phyloP scores from a whole-genome alignment of 495 filamentous ascomycete species.

The Penicillium longicatenatum region DNA sequence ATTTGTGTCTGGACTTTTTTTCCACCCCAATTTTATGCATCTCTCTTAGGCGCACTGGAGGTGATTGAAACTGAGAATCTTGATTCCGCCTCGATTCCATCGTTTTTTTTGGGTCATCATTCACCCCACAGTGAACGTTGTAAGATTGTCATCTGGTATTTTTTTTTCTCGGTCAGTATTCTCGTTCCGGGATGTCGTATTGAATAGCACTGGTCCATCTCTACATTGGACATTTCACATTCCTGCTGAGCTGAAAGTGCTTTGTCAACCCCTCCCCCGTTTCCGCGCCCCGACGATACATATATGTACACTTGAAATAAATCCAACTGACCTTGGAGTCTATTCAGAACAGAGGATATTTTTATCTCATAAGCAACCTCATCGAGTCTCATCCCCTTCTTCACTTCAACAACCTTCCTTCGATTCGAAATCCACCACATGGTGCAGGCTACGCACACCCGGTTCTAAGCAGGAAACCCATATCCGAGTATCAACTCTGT shows the following conservation, averaged over 20 bases:
- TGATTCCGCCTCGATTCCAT: constrained; percentile 12
- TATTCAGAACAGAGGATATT: neutral
- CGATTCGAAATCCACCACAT: constrained; percentile 13
- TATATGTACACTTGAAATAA: constrained; percentile 3
- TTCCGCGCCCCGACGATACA: constrained; percentile 5
- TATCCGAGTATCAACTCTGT: constrained; percentile 11
- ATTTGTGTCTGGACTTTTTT: constrained; percentile 19
- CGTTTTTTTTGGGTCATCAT: constrained; percentile 8
- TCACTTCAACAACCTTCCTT: neutral
- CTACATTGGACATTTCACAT: constrained; percentile 4
- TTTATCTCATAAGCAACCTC: neutral
- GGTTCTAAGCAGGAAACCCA: constrained; percentile 14
- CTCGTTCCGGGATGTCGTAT: neutral
- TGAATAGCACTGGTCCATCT: neutral
- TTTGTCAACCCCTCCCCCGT: constrained; percentile 28
- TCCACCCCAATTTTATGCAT: constrained; percentile 17
- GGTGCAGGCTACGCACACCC: constrained; percentile 16
- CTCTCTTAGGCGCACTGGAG: constrained; percentile 15
- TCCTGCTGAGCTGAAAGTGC: constrained; percentile 2
- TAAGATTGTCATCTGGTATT: neutral
- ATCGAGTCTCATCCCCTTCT: neutral
- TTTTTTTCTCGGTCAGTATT: neutral
- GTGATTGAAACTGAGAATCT: constrained; percentile 9
- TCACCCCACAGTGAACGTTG: neutral
- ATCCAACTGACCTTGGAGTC: constrained; percentile 8